phyloP scores from a whole-genome alignment of 305 asterid genomes.

The Fraxinus platypoda region DNA sequence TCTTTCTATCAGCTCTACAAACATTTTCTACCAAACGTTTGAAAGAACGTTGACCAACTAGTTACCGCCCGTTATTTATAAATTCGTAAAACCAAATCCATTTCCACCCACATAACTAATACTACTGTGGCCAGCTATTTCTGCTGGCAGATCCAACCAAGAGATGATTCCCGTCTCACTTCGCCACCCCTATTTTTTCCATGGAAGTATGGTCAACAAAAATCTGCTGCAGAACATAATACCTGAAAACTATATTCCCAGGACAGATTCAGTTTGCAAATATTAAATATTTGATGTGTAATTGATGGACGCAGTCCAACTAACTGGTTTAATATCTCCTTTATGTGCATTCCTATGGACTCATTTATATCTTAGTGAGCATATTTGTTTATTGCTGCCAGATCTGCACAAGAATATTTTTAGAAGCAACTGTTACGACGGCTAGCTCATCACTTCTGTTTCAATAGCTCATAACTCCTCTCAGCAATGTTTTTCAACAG shows the following conservation, averaged over 20 bases:
- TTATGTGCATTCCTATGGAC: slow-evolving; percentile 5
- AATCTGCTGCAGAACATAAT: neutral
- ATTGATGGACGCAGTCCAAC: neutral
- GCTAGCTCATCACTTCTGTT: neutral
- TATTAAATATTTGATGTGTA: neutral
- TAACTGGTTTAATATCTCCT: neutral
- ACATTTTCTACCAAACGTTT: neutral
- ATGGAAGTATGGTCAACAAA: neutral
- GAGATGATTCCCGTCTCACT: slow-evolving; percentile 8
- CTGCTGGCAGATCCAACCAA: neutral
- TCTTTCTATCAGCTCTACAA: neutral
- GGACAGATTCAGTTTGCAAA: neutral
- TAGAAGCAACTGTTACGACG: neutral
- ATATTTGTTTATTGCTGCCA: neutral
- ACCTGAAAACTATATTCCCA: neutral
- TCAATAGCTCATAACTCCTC: neutral
- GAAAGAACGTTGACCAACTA: neutral
- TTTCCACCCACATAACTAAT: neutral
- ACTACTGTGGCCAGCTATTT: slow-evolving; percentile 4
- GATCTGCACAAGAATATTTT: neutral
- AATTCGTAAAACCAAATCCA: slow-evolving; percentile 3
- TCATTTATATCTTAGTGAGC: neutral
- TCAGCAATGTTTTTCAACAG: neutral
- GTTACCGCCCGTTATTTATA: neutral
- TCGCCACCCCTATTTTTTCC: neutral